These are phyloP conservation scores for Gracilaria domingensis DNA, from an alignment of 23 red algal species.

Conservation along the genomic window DNA sequence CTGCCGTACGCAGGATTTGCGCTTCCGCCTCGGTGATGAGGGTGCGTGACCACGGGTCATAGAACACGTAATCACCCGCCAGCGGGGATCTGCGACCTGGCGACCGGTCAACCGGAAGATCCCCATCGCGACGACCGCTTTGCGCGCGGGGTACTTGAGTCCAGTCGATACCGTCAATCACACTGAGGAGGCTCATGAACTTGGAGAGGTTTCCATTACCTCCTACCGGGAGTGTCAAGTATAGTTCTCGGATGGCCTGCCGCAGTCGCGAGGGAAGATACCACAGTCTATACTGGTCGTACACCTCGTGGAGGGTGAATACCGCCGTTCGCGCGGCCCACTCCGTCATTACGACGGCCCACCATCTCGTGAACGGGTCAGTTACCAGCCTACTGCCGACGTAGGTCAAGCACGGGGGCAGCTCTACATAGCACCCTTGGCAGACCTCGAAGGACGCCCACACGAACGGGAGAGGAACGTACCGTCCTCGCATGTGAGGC, in stretches of 20 bases:
- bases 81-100: background rate
- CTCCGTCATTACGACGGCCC: background rate
- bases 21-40: background rate
- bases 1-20: background rate
- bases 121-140: background rate
- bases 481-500: slow-evolving; percentile 6
- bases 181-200: background rate
- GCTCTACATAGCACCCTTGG: slow-evolving; percentile 26
- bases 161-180: background rate
- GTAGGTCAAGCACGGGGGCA: slow-evolving; percentile 10
- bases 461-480: background rate
- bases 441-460: slow-evolving; percentile 10
- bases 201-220: background rate
- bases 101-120: background rate
- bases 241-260: background rate
- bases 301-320: background rate
- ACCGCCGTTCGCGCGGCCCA: background rate
- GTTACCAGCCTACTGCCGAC: background rate
- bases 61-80: slow-evolving; percentile 25
- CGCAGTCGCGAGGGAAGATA: background rate
- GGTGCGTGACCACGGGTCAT: slow-evolving; percentile 18
- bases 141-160: background rate
- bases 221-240: background rate
- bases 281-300: slow-evolving; percentile 22
- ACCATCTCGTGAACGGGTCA: slow-evolving; percentile 20